Base-by-base conservation (phyloP, 495 filamentous ascomycete genomes). In the Platismatia glauca region DNA sequence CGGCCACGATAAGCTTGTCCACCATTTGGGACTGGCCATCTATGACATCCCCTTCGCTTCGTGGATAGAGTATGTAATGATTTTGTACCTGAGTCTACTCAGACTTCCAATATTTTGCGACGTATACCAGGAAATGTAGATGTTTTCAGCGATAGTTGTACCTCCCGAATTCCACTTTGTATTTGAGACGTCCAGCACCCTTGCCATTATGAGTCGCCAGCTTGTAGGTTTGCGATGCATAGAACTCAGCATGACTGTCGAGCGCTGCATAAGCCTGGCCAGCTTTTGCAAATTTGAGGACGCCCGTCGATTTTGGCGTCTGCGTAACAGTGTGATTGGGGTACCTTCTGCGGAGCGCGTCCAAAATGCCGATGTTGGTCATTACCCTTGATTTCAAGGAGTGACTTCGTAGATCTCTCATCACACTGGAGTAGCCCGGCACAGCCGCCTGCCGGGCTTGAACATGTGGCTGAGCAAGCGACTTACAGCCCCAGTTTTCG, bases 1-100 rank as follows among this genome's bases (percentile, higher is more conserved):
- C 81, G 3, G 77, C 79, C 8, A 79, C 62, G 57, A 87, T 71
- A 37, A 88, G 73, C 0, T 77, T 71, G 64, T 86, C 78, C 9
- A 76, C 77, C n/a, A 22, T 33, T 11, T 60, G 35, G 33, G 62
- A 61, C 35, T 18, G 56, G 4, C 44, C 44, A 16, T 64, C 44
- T 39, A 48, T 52, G 2, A 60, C 7, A 31, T 64, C 44, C 34
- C 24, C 43, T 31, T 35, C 27, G 56, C 43, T 58, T 52, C 57
- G 63, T 52, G 35, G 63, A 39, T 46, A 56, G 16, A 63, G n/a
- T 33, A 66, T 66, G 29, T 63, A 63, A 43, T 63, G 57, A 52
- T 60, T 34, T 18, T 38, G 20, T 9, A 58, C 35, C 31, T 58
- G 33, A 37, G 55, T 24, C 52, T 66, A 46, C 4, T 44, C 59